These are phyloP conservation scores for Termitomyces sp. DNA, from an alignment of 768 basidiomycete genomes.

Conservation along the genomic window DNA sequence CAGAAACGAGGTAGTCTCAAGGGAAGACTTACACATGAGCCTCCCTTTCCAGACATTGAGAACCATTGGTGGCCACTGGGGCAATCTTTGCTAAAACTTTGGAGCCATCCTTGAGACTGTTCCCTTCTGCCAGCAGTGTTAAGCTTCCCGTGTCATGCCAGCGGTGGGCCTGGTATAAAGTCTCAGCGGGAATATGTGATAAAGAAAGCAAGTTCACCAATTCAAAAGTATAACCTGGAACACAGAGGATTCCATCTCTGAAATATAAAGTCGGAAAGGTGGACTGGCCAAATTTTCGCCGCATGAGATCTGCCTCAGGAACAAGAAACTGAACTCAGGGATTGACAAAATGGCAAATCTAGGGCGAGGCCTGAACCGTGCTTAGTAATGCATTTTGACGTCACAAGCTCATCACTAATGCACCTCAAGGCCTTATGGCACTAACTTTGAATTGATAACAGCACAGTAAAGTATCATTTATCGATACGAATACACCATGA, in stretches of 20 bases:
- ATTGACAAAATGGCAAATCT: background rate
- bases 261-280: conserved; percentile 56
- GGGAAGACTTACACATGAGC: conserved; percentile 52
- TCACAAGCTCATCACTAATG: background rate
- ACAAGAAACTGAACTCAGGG: background rate
- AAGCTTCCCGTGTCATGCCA: conserved; percentile 75
- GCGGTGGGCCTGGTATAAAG: conserved; percentile 38
- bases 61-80: conserved; percentile 64
- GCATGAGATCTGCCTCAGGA: conserved; percentile 26
- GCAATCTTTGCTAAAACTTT: conserved; percentile 70
- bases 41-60: conserved; percentile 67
- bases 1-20: background rate
- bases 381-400: background rate
- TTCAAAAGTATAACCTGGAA: conserved; percentile 72
- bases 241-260: conserved; percentile 49
- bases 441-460: background rate
- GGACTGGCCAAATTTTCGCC: conserved; percentile 48
- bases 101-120: conserved; percentile 63
- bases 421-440: too few relatives aligned
- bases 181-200: background rate
- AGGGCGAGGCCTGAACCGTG: too few relatives aligned
- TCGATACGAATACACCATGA: conserved; percentile 11
- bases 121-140: conserved; percentile 64
- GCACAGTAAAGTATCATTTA: conserved; percentile 14
- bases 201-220: conserved; percentile 34